Evolutionary conservation across 2,329 filamentous ascomycete species (phyloP).

Genomic region (Tolypocladium amazonense): DNA sequence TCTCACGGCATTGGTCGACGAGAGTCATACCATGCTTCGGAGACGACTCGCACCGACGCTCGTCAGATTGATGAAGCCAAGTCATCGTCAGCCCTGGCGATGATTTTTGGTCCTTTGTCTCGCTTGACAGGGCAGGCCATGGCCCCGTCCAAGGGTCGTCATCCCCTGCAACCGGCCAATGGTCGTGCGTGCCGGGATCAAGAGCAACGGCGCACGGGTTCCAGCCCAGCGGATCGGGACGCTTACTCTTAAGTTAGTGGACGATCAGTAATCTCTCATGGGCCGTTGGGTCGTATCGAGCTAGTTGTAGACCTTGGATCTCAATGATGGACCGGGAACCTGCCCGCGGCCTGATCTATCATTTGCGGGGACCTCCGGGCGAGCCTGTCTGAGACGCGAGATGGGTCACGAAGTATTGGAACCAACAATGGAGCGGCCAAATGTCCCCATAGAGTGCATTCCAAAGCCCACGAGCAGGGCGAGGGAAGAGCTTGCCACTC

Average conservation of each 20-base stretch:
- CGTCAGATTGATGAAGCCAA: background rate
- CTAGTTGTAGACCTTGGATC: background rate
- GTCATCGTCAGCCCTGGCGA: background rate
- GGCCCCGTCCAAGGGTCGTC: background rate
- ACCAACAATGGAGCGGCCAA: background rate
- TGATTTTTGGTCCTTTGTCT: background rate
- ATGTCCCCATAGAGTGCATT: background rate
- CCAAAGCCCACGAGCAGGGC: background rate
- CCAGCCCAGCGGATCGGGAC: constrained; percentile 1
- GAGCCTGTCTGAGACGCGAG: background rate
- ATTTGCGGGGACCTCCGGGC: background rate
- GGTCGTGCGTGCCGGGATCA: background rate
- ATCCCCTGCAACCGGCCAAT: background rate
- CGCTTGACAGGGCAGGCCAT: background rate
- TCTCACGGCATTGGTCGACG: background rate
- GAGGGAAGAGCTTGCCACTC: background rate
- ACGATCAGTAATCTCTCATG: background rate
- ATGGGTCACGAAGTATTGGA: background rate
- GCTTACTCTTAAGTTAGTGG: background rate
- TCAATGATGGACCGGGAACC: background rate
- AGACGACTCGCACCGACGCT: background rate
- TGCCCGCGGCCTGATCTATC: background rate
- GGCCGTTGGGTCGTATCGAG: background rate
- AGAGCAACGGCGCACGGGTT: background rate
- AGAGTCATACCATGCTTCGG: background rate